A percentile compares a stretch with the other conserved stretches of the same genome.
Conservation (phyloP, 2,329 filamentous ascomycete species). For the Cladosporium sp. region DNA sequence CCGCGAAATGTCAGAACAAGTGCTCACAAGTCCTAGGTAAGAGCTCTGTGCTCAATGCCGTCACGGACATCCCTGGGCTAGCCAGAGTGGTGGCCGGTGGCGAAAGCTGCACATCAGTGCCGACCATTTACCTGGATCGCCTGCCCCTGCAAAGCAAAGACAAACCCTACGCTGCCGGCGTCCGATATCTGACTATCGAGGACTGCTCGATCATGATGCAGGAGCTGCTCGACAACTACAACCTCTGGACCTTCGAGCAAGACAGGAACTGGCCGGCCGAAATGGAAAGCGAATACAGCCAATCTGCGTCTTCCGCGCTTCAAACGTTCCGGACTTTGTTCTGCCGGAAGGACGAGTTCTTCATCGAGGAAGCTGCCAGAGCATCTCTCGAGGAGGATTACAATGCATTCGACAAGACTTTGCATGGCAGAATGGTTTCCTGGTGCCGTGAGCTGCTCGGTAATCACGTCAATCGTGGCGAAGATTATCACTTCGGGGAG, state of each 20-base stretch:
- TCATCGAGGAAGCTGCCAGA: not conserved
- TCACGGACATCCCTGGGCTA: constrained; percentile 18
- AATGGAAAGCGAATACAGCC: not conserved
- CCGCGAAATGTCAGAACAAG: not conserved
- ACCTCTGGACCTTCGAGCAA: constrained; percentile 14
- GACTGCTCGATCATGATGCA: constrained; percentile 13
- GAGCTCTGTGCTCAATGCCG: constrained; percentile 23
- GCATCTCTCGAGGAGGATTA: not conserved
- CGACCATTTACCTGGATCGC: constrained; percentile 12
- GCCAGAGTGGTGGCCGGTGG: constrained; percentile 19
- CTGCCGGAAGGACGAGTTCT: constrained; percentile 10
- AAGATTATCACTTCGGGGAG: not conserved
- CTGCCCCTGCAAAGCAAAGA: constrained; percentile 9
- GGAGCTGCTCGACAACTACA: constrained; percentile 13
- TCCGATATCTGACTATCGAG: constrained; percentile 15
- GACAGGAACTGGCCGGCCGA: constrained; percentile 17
- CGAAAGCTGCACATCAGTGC: constrained; percentile 18
- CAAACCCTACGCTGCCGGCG: constrained; percentile 15
- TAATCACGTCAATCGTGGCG: not conserved
- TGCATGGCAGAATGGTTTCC: not conserved
- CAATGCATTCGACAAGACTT: not conserved
- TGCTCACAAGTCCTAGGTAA: constrained; percentile 17
- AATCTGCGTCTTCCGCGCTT: constrained; percentile 3
- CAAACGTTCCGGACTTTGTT: constrained; percentile 16
- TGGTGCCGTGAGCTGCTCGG: constrained; percentile 2